Base-by-base conservation (phyloP, 495 filamentous ascomycete genomes). In the Talaromyces wortmannii region DNA sequence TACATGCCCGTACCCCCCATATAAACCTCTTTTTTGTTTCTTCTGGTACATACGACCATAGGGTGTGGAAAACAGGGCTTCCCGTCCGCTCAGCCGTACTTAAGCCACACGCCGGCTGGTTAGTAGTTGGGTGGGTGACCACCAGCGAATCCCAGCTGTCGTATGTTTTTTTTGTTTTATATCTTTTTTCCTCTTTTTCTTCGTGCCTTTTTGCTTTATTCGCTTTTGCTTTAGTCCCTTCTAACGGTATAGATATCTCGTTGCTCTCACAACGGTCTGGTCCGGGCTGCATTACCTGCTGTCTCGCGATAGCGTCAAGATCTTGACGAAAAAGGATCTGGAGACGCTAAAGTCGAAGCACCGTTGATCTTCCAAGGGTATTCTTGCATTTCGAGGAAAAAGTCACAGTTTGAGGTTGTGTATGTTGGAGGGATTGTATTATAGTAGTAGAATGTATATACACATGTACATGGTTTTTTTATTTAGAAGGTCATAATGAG, bases 261-360 rank as follows among this genome's bases (percentile, higher is more conserved):
- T 95, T 6, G 90, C 88, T 0, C 78, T 79, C 0, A 95, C 90
- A 10, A 95, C 90, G 1, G 65, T 92, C 12, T 91, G 89, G 89
- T 92, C 88, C 31, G 90, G 90, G 15, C 74, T 89, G 4, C 89
- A 87, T 65, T 95, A 95, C 62, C 71, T 92, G 32, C 90, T 85
- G 63, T 85, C 84, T 54, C 90, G 88, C 61, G 83, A 91, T 61
- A 89, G 88, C 0, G 88, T 92, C 45, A 90, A 84, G 65, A 92
- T 92, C 47, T 64, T 95, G 10, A 83, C 78, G 10, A 78, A 83
- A 32, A 68, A 74, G 42, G 65, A 72, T 40, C 56, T 74, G 12
- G 36, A 40, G 2, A 5, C 8, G 36, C 36, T 40, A 13, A 40
- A 40, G 36, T 10, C 36, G 42, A 4, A 18, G 36, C 50, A 10